A percentile compares a stretch with the other conserved stretches of the same genome.
phyloP scores from a whole-genome alignment of 345 rosid genomes.

The Eucalyptus sideroxylon region DNA sequence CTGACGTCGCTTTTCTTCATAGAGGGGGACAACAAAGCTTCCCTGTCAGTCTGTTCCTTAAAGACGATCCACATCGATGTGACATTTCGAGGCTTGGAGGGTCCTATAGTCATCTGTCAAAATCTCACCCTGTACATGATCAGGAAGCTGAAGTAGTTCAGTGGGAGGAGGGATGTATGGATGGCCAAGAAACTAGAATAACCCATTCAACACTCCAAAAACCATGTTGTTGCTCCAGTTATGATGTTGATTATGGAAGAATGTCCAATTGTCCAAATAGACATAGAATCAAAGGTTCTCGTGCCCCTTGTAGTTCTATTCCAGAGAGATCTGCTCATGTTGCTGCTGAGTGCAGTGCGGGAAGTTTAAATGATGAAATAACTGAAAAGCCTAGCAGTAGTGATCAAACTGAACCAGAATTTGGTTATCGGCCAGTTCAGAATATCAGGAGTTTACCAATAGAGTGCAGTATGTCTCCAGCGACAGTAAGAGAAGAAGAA shows the following conservation, averaged over 20 bases:
- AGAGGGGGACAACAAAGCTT: constrained; percentile 88
- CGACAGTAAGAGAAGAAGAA: constrained; percentile 80
- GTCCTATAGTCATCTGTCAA: constrained; percentile 64
- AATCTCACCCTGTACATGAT: constrained; percentile 54
- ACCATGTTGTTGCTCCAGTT: constrained; percentile 90
- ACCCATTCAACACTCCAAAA: constrained; percentile 69
- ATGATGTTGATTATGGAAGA: constrained; percentile 59
- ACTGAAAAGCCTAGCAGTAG: constrained; percentile 90
- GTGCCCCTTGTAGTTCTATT: constrained; percentile 46
- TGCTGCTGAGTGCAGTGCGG: constrained; percentile 70
- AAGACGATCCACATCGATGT: constrained; percentile 64
- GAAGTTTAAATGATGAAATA: constrained; percentile 76
- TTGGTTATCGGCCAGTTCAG: constrained; percentile 56
- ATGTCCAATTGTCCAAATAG: constrained; percentile 49
- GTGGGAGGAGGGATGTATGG: constrained; percentile 98
- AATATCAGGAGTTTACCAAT: constrained; percentile 36
- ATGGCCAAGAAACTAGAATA: constrained; percentile 63
- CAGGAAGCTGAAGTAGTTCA: constrained; percentile 63
- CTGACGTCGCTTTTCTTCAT: constrained; percentile 70
- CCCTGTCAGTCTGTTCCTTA: constrained; percentile 70
- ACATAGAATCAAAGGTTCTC: constrained; percentile 41
- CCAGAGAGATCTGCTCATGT: constrained; percentile 85
- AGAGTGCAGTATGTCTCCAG: constrained; percentile 48
- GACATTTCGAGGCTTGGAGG: constrained; percentile 97
- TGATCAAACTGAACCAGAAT: constrained; percentile 75